Base-by-base conservation (phyloP, 306 rosid species). In the Glycine tomentella region DNA sequence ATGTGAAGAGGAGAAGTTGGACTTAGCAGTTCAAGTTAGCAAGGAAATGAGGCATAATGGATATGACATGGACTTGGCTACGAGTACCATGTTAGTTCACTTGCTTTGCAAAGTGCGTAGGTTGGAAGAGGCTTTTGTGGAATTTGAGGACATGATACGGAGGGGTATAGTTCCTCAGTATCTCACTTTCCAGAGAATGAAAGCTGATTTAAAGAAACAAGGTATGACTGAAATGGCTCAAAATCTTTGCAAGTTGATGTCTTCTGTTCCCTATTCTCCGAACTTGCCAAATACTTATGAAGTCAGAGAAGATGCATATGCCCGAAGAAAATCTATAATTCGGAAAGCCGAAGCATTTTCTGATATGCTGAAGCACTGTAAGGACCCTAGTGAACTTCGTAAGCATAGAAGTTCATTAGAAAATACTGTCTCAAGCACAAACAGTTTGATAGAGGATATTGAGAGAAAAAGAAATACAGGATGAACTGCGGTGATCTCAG, bases 11-110 rank as follows among this genome's bases (percentile, higher is more conserved):
- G 93, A 84, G 87, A 91, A 87, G 80, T 84, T 90, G 67, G 90
- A 89, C 12, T 80, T 93, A 85, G 97, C 98, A 33, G 78, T 91
- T 88, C 95, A 87, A 85, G 92, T 95, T 72, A 79, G 89, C 81
- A 85, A 88, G 86, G 97, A 95, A 87, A 95, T 95, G 99, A 91
- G 89, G 83, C 82, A 59, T 49, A 86, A 87, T 69, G 98, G 97
- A 7, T 82, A 51, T 72, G 99, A 93, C 83, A 89, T 90, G 95
- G 96, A 91, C 86, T 87, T 95, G 67, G 94, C 94, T 8, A 85
- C 93, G 4, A 89, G 93, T 82, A 93, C 97, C 75, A 88, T 95
- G 96, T 66, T 93, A 77, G 79, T 87, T 71, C 93, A 91, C 89
- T 86, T 93, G 81, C 91, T 91, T 9, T 90, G 96, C 89, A 90